Evolutionary conservation across 1,139 yeast species (phyloP).

Genomic region (Blastobotrys apis): DNA sequence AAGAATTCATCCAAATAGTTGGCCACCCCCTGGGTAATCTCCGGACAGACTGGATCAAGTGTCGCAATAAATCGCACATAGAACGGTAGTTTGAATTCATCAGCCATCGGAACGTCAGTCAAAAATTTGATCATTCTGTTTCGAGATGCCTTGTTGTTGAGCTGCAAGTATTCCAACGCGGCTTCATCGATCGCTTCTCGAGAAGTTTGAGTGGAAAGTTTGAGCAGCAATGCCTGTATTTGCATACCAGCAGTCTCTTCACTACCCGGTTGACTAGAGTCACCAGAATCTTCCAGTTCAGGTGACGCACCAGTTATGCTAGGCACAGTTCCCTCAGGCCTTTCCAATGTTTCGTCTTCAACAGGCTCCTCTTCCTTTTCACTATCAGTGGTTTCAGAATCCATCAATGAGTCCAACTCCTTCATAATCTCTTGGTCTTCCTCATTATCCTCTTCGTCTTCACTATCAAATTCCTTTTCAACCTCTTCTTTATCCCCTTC

Average conservation of each 20-base stretch:
- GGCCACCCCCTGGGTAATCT: conserved; percentile 53
- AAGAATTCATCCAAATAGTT: conserved; percentile 46
- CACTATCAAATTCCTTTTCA: conserved; percentile 16
- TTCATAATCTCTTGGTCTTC: conserved; percentile 14
- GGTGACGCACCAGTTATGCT: conserved; percentile 5
- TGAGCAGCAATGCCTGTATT: conserved; percentile 11
- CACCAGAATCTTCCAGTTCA: no score
- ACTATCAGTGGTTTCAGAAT: neutral
- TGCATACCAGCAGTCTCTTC: conserved; percentile 23
- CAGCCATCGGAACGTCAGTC: conserved; percentile 30
- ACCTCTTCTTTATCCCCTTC: conserved; percentile 5
- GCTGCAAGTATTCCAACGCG: conserved; percentile 52
- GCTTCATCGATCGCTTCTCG: conserved; percentile 54
- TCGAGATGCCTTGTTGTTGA: conserved; percentile 72
- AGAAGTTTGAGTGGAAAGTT: conserved; percentile 24
- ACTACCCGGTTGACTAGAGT: no score
- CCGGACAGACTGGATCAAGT: conserved; percentile 47
- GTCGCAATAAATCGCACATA: conserved; percentile 69
- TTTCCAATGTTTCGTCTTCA: conserved; percentile 4
- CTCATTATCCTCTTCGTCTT: conserved; percentile 11
- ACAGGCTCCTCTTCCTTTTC: conserved; percentile 28
- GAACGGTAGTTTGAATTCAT: conserved; percentile 36
- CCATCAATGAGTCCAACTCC: conserved; percentile 24
- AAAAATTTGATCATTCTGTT: conserved; percentile 57
- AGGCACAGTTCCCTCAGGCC: conserved; percentile 7